Evolutionary conservation across 2,329 filamentous ascomycete species (phyloP), one percentile per base, ranked within the genome.

Genomic region (Pezizomycotina sp.): DNA sequence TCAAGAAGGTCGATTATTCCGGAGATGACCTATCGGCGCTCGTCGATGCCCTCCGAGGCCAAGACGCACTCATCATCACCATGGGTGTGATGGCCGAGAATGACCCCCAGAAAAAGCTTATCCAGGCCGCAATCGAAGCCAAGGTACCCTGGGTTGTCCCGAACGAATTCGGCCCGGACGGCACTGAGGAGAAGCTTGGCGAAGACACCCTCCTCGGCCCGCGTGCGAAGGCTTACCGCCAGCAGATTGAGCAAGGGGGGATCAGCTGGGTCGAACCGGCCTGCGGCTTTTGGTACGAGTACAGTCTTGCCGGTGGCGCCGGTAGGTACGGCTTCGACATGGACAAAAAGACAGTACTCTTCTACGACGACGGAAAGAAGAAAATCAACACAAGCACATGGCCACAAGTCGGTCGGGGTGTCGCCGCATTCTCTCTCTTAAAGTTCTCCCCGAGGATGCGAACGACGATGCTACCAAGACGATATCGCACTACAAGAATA

Each of bases 381-480:
- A 62, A 56, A 35, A 66, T 75, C 48, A 69, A 65, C 43, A 65
- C 59, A 0, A 68, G 65, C 8, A 77, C 75, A 0, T 71, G 67
- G 62, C 47, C 57, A 4, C 72, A 77, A 55, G 57, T 63, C 48
- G 62, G 62, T 44, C 51, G 60, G 46, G 69, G 67, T 0, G 58
- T 73, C 8, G 68, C 68, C 1, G 55, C 48, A 12, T 55, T 72
- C 1, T 51, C 72, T 2, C 53, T 14, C 54, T 72, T 1, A 49
- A 58, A 24, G 20, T 44, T n/a, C 23, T 35, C 31, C 36, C 28
- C 4, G 55, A 61, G 1, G 56, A 54, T 33, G 52, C 45, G 24
- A 51, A 51, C 1, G 58, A 61, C 22, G 49, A 46, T 5, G 53
- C 55, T 5, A 48, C 53, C 2, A n/a, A n/a, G n/a, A 58, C 59